Evolutionary conservation across 352 stramenopile species (phyloP), one percentile per base, ranked within the genome.

Genomic region (Globisporangium parvum): DNA sequence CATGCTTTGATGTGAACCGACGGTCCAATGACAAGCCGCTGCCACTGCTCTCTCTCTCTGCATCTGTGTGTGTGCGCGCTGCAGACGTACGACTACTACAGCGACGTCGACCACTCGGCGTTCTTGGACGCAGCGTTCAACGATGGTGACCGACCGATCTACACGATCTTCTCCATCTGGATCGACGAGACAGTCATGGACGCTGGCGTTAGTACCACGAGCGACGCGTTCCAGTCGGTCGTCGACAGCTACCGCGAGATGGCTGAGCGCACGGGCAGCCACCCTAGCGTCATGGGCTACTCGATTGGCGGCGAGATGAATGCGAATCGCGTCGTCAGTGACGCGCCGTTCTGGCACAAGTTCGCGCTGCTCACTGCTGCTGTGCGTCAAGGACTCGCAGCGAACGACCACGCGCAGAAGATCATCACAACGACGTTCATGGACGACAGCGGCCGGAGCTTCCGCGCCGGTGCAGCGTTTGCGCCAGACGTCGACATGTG

Each of bases 381-480:
- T 1, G 71, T 89, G 23, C 78, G 76, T 15, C 62, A 66, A 9
- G 78, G 76, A 0, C 55, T 87, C n/a, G 66, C 67, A 6, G 72
- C 69, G 26, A 75, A 73, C 47, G 55, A 65, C 47, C 56, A 67
- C 23, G 72, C 76, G 14, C 64, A 76, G 49, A 89, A 89, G 66
- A 70, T 89, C 71, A 85, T 89, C 70, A 86, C 78, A n/a, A 89
- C 78, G 2, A 89, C 77, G 5, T 87, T 89, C 57, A 70, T 89
- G 20, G 78, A 89, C 44, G 78, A 89, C 24, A 77, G 71, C 28
- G 70, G 72, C 0, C 57, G 57, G 11, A 85, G 58, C 57, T 83
- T 89, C 59, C 60, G 37, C 3, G 60, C 65, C 1, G 78, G 78
- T 14, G 72, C 84, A 40, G 26, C 65, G 41, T 71, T 67, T 51